Percentiles rank a stretch among this genome's conserved stretches.
These are phyloP conservation scores for Alternaria ethzedia DNA, from an alignment of 2,329 filamentous ascomycete species.

Conservation along the genomic window DNA sequence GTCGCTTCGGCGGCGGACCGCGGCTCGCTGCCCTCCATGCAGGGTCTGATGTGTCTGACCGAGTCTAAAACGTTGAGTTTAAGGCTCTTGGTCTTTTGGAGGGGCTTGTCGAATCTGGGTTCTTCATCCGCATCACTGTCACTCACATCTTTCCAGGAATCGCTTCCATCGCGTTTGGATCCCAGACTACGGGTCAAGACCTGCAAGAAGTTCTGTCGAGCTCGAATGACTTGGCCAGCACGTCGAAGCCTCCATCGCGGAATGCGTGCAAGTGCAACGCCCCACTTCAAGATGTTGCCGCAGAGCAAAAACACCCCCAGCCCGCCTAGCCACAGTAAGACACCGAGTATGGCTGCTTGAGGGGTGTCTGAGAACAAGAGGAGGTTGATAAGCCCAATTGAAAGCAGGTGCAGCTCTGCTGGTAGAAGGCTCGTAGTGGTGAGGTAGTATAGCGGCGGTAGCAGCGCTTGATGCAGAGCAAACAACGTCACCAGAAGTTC, in stretches of 20 bases:
- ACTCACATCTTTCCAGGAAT: conserved; percentile 11
- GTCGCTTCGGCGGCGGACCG: conserved; percentile 42
- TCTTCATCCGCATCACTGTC: conserved; percentile 58
- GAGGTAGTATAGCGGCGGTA: conserved; percentile 75
- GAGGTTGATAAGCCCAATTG: conserved; percentile 80
- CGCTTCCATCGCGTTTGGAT: conserved; percentile 32
- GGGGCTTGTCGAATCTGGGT: conserved; percentile 18
- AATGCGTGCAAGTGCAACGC: conserved; percentile 82
- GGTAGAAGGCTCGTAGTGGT: conserved; percentile 88
- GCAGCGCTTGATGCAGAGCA: conserved; percentile 80
- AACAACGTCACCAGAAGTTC: conserved; percentile 73
- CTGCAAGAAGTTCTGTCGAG: conserved; percentile 53
- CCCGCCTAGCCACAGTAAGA: conserved; percentile 65
- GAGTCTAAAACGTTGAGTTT: conserved; percentile 36
- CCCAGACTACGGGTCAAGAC: conserved; percentile 47
- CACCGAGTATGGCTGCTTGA: conserved; percentile 53
- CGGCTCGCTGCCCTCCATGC: conserved; percentile 25
- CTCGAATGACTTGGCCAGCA: conserved; percentile 53
- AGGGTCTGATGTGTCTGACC: conserved; percentile 17
- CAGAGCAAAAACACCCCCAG: conserved; percentile 76
- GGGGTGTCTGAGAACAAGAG: conserved; percentile 75
- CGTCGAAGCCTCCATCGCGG: conserved; percentile 88
- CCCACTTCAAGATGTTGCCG: conserved; percentile 78
- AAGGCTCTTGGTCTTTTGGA: conserved; percentile 36
- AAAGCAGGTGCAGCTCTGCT: conserved; percentile 86